Evolutionary conservation across 2,329 filamentous ascomycete species (phyloP), one percentile per base, ranked within the genome.

Genomic region (Neoarthrinium moseri): DNA sequence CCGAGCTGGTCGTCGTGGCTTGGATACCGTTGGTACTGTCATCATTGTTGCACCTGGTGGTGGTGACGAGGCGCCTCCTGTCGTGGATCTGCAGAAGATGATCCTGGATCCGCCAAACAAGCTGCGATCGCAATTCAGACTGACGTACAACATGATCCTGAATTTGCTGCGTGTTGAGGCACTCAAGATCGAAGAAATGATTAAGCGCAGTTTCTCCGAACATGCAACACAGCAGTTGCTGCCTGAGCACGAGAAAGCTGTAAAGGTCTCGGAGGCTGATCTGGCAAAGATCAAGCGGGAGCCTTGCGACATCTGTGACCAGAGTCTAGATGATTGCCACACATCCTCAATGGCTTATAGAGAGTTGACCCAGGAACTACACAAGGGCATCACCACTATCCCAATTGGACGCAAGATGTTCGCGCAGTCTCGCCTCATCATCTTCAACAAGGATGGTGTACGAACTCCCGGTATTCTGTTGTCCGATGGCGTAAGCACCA

Each of bases 71-170:
- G 91, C 91, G 15, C 94, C 94, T 3, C 89, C 91, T 3, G 90
- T 89, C 40, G 81, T 78, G 26, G 84, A 92, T 46, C 72, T 99
- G 45, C 82, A 89, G 48, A 88, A 90, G 60, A 97, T 99, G 90
- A 96, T 99, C 53, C 78, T 97, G 4, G 94, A 94, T 43, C 89
- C 96, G 59, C 92, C 94, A 24, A 96, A 91, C 21, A 97, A 97
- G 69, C 78, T 99, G 39, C 83, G 91, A 37, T 97, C 92, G 6
- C 94, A 99, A 62, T 99, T 99, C 75, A 83, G 94, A 50, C 75
- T 99, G 38, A 99, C 95, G 0, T 99, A 99, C 74, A 99, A 97
- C 69, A 99, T 99, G 94, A 99, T 99, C 50, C 74, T 99, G 23
- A 99, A 97, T 61, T 75, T 99, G 24, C 75, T 99, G 39, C 86